Conservation (phyloP, 345 rosid genomes). For the Rhodamnia argentea region DNA sequence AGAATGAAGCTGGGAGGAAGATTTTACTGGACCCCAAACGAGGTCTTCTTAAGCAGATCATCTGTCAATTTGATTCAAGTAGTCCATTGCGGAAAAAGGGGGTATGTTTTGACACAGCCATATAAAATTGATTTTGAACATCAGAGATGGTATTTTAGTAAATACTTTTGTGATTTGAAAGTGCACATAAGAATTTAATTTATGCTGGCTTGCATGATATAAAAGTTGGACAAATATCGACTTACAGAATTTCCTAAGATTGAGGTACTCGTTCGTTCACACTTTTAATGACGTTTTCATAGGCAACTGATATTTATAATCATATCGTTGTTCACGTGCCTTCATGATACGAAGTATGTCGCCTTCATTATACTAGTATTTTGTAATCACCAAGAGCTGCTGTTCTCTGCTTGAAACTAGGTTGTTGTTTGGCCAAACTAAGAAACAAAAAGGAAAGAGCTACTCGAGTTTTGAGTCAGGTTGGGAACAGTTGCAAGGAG, state of each 20-base stretch:
- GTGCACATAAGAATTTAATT: background rate
- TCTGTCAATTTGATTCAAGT: conserved; percentile 69
- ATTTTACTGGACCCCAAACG: conserved; percentile 69
- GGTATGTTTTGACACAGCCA: conserved; percentile 28
- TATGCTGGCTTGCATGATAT: background rate
- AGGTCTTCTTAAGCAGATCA: conserved; percentile 72
- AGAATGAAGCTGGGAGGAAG: conserved; percentile 73
- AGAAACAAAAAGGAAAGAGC: background rate
- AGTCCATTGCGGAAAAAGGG: conserved; percentile 70
- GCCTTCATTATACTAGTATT: background rate
- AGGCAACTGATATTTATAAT: background rate
- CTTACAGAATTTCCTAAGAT: background rate
- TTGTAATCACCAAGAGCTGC: background rate
- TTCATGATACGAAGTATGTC: background rate
- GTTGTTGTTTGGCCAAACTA: background rate
- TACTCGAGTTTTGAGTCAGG: background rate
- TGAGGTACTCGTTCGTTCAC: background rate
- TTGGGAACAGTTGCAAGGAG: background rate
- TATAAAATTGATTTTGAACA: background rate
- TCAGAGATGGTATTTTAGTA: background rate
- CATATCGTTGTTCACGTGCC: background rate
- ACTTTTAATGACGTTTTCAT: background rate
- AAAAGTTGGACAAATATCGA: background rate
- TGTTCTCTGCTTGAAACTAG: background rate
- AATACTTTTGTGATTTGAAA: background rate